Evolutionary conservation across 345 rosid species (phyloP), one percentile per base, ranked within the genome.

Genomic region (Leavenworthia alabamica): DNA sequence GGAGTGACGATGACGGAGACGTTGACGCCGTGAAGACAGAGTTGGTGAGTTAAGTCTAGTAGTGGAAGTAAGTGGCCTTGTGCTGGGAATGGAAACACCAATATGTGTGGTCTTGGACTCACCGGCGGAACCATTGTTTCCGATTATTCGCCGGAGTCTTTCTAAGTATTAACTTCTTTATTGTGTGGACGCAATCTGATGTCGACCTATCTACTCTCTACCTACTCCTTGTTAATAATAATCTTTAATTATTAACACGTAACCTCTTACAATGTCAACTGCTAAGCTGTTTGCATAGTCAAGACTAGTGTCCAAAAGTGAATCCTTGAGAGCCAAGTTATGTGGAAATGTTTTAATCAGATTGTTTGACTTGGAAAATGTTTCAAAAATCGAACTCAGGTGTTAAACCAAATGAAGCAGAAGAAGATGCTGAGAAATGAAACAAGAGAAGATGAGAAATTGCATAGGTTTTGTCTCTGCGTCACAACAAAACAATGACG

Each of bases 1-100:
- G 87, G 85, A 5, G 87, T 83, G 61, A 70, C 56, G 15, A 86
- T 11, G 56, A 86, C 51, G 64, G 87, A 78, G 74, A 83, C 59
- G 44, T 70, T 45, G 40, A 82, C 8, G 5, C 64, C 60, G 20
- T 15, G 71, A 46, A 72, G 79, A 9, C 54, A 37, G 29, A 86
- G 81, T 9, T 79, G 84, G 81, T 79, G 84, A 54, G 78, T 76
- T 7, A 65, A 32, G 53, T 64, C 61, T 1, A 64, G 61, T 0
- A 64, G 35, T 1, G 69, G 69, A 64, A 64, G 82, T 37, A 53
- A 47, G 74, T 86, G 94, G 65, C 95, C 95, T 64, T 85, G 87
- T 0, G 92, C 96, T 27, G 96, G 89, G 68, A 67, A 79, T 0
- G 90, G 89, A 51, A 86, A 84, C 40, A 86, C 69, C 11, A 82